These are phyloP conservation scores for Pittosporum tobira DNA, from an alignment of 129 eudicot genomes.

Conservation along the genomic window DNA sequence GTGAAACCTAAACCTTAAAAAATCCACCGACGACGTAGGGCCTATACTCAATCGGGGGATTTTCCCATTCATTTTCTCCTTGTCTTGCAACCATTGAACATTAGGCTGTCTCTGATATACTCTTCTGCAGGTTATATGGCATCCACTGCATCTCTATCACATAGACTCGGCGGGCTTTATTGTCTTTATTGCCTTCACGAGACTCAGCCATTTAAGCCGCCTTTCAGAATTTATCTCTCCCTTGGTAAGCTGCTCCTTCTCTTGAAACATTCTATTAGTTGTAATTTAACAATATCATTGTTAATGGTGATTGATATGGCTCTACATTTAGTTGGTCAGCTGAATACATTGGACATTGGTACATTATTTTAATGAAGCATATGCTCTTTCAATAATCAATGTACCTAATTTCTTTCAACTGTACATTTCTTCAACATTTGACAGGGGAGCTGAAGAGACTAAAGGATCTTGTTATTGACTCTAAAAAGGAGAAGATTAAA, in stretches of 20 bases:
- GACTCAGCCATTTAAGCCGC: slow-evolving; percentile 86
- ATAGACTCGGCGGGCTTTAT: slow-evolving; percentile 70
- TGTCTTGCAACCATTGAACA: background rate
- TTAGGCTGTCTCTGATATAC: background rate
- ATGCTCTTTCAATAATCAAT: background rate
- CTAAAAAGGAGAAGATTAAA: slow-evolving; percentile 40
- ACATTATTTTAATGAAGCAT: too few relatives aligned
- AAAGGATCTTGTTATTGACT: slow-evolving; percentile 46
- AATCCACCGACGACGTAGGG: too few relatives aligned
- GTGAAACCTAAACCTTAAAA: too few relatives aligned
- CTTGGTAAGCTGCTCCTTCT: slow-evolving; percentile 40
- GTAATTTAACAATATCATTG: background rate
- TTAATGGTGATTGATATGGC: background rate
- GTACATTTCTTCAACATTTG: slow-evolving; percentile 10
- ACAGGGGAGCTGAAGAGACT: slow-evolving; percentile 59
- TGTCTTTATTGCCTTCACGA: slow-evolving; percentile 81
- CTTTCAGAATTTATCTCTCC: slow-evolving; percentile 64
- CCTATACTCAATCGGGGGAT: too few relatives aligned
- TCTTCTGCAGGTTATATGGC: slow-evolving; percentile 56
- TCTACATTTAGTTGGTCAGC: background rate
- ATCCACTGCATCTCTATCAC: slow-evolving; percentile 38
- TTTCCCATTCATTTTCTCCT: background rate
- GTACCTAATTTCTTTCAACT: background rate
- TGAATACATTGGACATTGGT: background rate
- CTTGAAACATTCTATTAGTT: background rate